Percentiles rank a stretch among this genome's conserved stretches.
phyloP scores from a whole-genome alignment of 164 flowering plant species.

The Vitis amurensis region DNA sequence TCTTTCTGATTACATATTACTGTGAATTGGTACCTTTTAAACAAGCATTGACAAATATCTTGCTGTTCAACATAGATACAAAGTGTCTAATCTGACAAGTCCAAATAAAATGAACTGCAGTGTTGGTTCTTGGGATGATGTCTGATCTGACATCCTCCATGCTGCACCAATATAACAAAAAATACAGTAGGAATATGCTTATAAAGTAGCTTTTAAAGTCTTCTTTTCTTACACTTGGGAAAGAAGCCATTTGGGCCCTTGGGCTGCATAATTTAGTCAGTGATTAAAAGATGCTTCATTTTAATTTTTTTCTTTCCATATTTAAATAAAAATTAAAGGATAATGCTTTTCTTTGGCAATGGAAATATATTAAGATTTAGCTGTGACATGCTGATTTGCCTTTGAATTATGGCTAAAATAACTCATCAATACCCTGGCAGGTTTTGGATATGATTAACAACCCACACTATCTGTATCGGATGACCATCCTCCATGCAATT shows the following conservation, averaged over 20 bases:
- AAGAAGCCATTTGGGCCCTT: not conserved
- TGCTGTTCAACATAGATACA: too few relatives aligned
- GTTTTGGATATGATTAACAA: conserved; percentile 81
- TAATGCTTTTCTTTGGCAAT: too few relatives aligned
- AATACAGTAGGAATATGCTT: too few relatives aligned
- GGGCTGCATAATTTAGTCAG: not conserved
- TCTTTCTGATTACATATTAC: conserved; percentile 6
- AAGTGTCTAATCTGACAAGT: too few relatives aligned
- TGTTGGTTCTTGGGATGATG: too few relatives aligned
- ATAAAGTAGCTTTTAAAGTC: too few relatives aligned
- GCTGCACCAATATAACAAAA: too few relatives aligned
- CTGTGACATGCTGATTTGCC: not conserved
- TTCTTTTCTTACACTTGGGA: not conserved
- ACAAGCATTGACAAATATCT: too few relatives aligned
- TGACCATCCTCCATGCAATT: conserved; percentile 82
- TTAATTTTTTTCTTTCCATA: not conserved
- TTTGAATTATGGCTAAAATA: not conserved
- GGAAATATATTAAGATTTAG: too few relatives aligned
- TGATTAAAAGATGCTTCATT: not conserved
- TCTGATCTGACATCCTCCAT: too few relatives aligned
- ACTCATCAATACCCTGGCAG: conserved; percentile 27
- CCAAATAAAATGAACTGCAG: too few relatives aligned
- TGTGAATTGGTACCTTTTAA: not conserved
- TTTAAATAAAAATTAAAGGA: too few relatives aligned
- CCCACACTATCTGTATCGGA: conserved; percentile 83